Base-by-base conservation (phyloP, 495 filamentous ascomycete species). In the Cercophora samala region DNA sequence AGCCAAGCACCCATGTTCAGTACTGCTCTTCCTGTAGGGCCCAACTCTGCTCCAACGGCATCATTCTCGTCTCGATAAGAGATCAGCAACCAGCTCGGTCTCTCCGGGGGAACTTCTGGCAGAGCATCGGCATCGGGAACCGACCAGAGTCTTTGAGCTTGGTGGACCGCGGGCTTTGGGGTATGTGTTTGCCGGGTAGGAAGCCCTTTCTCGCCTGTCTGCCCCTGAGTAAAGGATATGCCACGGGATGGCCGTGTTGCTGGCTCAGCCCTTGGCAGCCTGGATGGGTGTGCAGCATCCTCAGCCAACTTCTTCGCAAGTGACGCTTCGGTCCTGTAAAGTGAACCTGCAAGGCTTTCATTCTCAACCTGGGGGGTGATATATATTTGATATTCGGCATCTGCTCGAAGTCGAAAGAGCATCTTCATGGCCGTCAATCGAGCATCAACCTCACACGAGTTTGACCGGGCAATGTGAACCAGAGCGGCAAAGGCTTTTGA, bases 401-500 rank as follows among this genome's bases (percentile, higher is more conserved):
- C 91, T 26, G 91, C 91, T 60, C 94, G 85, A 21, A 98, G 79
- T 22, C 94, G 87, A 72, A 95, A 93, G 6, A 98, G 81, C 56
- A 97, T 78, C 71, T 92, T 96, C 80, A 97, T 86, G 4, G 90
- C 89, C 11, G 88, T 89, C 24, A 97, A 79, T 13, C 92, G 90
- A 58, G 92, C 87, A 76, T 92, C 89, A 9, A 84, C 80, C 52
- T 86, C 85, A 66, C 77, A 84, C 1, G 73, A 68, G 22, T 83
- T 81, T 13, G 79, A 83, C 46, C 81, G 78, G 8, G 87, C 87
- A 67, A 92, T 85, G 58, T 81, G 77, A 32, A 91, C 78, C 3
- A 93, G 75, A 15, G 83, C 75, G 9, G 81, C 78, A 64, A 85
- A 90, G 4, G 83, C 74, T 18, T 80, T 79, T 6, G 78, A 71